Evolutionary conservation across 1,284 basidiomycete genomes (phyloP), one percentile per base, ranked within the genome.

Genomic region (Golubevia sp.): DNA sequence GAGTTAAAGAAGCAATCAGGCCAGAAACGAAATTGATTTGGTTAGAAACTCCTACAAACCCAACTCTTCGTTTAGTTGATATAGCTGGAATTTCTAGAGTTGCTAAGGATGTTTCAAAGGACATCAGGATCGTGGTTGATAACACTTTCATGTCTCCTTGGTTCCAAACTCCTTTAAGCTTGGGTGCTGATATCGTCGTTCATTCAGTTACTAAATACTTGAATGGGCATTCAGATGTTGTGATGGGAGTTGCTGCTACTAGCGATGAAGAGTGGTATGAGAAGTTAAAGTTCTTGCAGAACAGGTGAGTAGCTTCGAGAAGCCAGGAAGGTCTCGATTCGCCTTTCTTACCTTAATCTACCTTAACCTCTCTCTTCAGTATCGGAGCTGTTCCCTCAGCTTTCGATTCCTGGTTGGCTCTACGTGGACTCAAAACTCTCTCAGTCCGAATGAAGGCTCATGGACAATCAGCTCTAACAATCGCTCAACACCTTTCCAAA

Each of bases 11-110:
- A 21, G 79, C 91, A 0, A 88, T 97, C 68, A 87, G 86, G 48
- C 86, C 88, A 2, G 91, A 95, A 73, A 97, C 94, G 2, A 93
- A 92, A 91, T 87, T 98, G n/a, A 89, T 99, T 63, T 98, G 94
- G 94, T 90, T 97, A 79, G 95, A 99, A 85, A 88, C 92, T 0
- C 96, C 95, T 0, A 97, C 94, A 15, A 98, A 98, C 85, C 96
- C 96, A 0, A 93, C 93, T 0, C 89, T 98, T 11, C 89, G 91
- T n/a, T 85, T 97, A 38, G 89, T 95, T 65, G 90, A 93, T 80
- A 90, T 95, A 77, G 81, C 87, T 0, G 87, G 88, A 61, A 87
- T 94, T 67, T 87, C 87, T 49, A 82, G 87, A 30, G 85, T 94
- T 66, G 75, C 71, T 18, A 74, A 74, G 51, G 30, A 34, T 5